Base-by-base conservation (phyloP, 1,284 basidiomycete genomes). In the Apiotrichum sp. region DNA sequence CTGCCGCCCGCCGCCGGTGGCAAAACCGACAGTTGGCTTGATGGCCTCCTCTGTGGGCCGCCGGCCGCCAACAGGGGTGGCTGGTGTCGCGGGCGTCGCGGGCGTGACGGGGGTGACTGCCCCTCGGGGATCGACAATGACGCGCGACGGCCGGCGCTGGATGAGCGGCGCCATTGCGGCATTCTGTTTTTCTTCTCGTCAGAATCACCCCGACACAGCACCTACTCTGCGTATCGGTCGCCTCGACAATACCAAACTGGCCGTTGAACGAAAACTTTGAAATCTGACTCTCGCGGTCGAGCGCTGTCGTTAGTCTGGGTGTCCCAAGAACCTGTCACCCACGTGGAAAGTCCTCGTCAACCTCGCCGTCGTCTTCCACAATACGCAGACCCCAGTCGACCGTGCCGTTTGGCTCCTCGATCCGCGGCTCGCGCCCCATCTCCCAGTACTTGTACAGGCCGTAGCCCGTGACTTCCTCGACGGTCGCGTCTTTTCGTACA, bases 331-430 rank as follows among this genome's bases (percentile, higher is more conserved):
- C 5, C 9, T 41, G 5, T 41, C 9, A 69, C 77, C 56, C 52
- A 93, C 90, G 86, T 34, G 96, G 95, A 68, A 95, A 98, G 75
- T 99, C 96, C 71, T 98, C 95, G 71, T 99, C 96, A 0, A 98
- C 92, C 73, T 97, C 92, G 14, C 96, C 96, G 72, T 98, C 93
- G 51, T 93, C 90, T 69, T 99, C 95, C 7, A 93, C 90, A 55
- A 98, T 93, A 57, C 92, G 80, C 74, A 99, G 74, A n/a, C 91
- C 86, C 93, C 95, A 99, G 0, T 89, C 92, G 1, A 89, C 80
- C 0, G 89, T 88, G 43, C 83, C 86, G 53, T 83, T 64, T 29
- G 69, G 70, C 33, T 81, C 82, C 63, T 86, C 84, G 34, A 96
- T 73, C 65, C 83, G 83, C 0, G 92, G 93, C 47, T 84, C 70